Percentiles rank a stretch among this genome's conserved stretches.
These are phyloP conservation scores for Alternaria ventricosa DNA, from an alignment of 2,329 filamentous ascomycete species.

Conservation along the genomic window DNA sequence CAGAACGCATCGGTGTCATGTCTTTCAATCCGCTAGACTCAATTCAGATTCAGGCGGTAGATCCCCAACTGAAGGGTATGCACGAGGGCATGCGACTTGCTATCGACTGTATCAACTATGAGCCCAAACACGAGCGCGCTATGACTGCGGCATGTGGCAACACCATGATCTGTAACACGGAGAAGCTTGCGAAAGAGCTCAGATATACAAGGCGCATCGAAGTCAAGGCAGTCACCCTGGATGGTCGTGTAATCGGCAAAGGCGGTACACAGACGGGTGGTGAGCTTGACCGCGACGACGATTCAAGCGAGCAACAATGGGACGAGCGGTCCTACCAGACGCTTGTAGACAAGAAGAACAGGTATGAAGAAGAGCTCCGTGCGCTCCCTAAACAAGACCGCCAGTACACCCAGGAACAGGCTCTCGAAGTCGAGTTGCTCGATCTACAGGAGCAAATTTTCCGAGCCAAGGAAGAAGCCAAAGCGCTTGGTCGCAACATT, in stretches of 20 bases:
- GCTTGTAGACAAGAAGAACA: slow-evolving; percentile 76
- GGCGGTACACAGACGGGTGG: slow-evolving; percentile 97
- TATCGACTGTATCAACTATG: slow-evolving; percentile 96
- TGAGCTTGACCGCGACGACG: slow-evolving; percentile 69
- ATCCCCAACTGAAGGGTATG: slow-evolving; percentile 88
- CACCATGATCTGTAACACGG: slow-evolving; percentile 89
- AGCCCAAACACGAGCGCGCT: slow-evolving; percentile 83
- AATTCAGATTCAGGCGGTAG: slow-evolving; percentile 91
- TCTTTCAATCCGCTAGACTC: slow-evolving; percentile 97
- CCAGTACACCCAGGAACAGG: slow-evolving; percentile 78
- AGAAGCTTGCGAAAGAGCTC: slow-evolving; percentile 85
- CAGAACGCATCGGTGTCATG: slow-evolving; percentile 84
- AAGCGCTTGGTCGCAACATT: slow-evolving; percentile 80
- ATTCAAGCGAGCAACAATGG: slow-evolving; percentile 78
- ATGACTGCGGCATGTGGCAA: slow-evolving; percentile 96
- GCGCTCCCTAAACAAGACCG: slow-evolving; percentile 81
- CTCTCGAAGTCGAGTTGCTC: slow-evolving; percentile 77
- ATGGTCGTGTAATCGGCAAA: slow-evolving; percentile 97
- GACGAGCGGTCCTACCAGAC: slow-evolving; percentile 90
- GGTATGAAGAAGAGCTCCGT: slow-evolving; percentile 77
- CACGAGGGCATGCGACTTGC: slow-evolving; percentile 83
- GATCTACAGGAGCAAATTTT: slow-evolving; percentile 79
- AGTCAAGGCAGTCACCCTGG: slow-evolving; percentile 91
- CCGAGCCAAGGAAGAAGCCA: slow-evolving; percentile 76
- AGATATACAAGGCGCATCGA: slow-evolving; percentile 85